Base-by-base conservation (phyloP, 2,329 filamentous ascomycete species). In the Rhynchosporium graminicola region DNA sequence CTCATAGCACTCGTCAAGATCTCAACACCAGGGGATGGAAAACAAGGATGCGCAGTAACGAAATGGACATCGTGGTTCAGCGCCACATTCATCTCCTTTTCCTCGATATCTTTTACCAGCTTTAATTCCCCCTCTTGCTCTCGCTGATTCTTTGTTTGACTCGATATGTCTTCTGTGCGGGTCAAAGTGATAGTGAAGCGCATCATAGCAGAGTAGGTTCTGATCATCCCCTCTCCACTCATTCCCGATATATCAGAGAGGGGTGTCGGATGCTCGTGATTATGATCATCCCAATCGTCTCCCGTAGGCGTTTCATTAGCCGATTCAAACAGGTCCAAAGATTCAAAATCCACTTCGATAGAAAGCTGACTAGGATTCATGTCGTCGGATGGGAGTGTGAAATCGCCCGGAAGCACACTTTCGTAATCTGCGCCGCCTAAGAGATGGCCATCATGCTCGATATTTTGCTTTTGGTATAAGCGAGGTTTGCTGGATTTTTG, bases 11-110 rank as follows among this genome's bases (percentile, higher is more conserved):
- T 84, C 70, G 83, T 85, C 57, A 87, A 71, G 60, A 87, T 81
- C 65, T 80, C 82, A 2, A 85, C 82, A 60, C 82, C 79, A 57
- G 79, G 79, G 1, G 84, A 85, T 1, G 83, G 81, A 4, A 83
- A 80, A 68, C 87, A 89, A 0, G 87, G 87, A 67, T 88, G 85
- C 0, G 85, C 85, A 0, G 87, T 88, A 20, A 88, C 83, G 71
- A 89, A 89, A 68, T 82, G 82, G 28, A 88, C 79, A 62, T 89
- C 86, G 66, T 85, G 82, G 5, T 76, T 74, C 9, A 89, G 73
- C 0, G 78, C 63, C n/a, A 74, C 56, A 55, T 71, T 69, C 7
- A 72, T 45, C 46, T 72, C 69, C 57, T 61, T 71, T 33, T 64
- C 67, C 1, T 65, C 62, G 20, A 20, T 20, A 20, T 20, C 20